These are phyloP conservation scores for Geotrichum histeridarum DNA, from an alignment of 1,139 yeast species.

Conservation along the genomic window DNA sequence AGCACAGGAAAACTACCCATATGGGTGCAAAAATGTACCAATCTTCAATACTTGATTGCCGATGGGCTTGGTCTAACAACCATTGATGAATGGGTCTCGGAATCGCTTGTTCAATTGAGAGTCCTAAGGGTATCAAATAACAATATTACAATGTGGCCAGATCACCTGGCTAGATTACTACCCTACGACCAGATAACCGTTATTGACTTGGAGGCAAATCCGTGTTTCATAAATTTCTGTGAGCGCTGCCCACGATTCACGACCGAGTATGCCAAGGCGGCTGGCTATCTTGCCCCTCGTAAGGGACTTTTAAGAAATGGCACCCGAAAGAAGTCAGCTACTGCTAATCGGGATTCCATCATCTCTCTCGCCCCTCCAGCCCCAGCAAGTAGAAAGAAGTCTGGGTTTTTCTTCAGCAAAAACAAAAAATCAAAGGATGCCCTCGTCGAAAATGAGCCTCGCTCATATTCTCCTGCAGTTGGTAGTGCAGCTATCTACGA, in stretches of 20 bases:
- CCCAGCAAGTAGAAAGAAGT: background rate
- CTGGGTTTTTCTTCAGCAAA: slow-evolving; percentile 2
- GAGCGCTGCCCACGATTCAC: slow-evolving; percentile 21
- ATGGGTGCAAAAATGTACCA: slow-evolving; percentile 30
- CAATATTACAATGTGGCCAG: slow-evolving; percentile 34
- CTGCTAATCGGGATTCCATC: slow-evolving; percentile 2
- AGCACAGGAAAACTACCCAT: slow-evolving; percentile 32
- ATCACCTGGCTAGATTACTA: slow-evolving; percentile 28
- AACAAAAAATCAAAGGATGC: background rate
- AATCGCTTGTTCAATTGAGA: slow-evolving; percentile 25
- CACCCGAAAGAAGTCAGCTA: background rate
- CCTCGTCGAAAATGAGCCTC: too few species aligned
- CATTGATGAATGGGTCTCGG: slow-evolving; percentile 34
- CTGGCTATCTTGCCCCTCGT: slow-evolving; percentile 5
- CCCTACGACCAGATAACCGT: slow-evolving; percentile 28
- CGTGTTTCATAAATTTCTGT: slow-evolving; percentile 25
- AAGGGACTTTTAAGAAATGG: background rate
- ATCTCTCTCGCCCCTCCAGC: background rate
- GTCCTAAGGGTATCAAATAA: slow-evolving; percentile 30
- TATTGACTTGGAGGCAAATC: slow-evolving; percentile 33
- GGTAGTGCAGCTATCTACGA: slow-evolving; percentile 7
- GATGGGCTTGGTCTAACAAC: slow-evolving; percentile 27
- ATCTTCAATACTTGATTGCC: slow-evolving; percentile 30
- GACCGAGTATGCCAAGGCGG: slow-evolving; percentile 14
- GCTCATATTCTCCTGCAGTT: background rate